Evolutionary conservation across 345 rosid genomes (phyloP).

Genomic region (Brassica nigra): DNA sequence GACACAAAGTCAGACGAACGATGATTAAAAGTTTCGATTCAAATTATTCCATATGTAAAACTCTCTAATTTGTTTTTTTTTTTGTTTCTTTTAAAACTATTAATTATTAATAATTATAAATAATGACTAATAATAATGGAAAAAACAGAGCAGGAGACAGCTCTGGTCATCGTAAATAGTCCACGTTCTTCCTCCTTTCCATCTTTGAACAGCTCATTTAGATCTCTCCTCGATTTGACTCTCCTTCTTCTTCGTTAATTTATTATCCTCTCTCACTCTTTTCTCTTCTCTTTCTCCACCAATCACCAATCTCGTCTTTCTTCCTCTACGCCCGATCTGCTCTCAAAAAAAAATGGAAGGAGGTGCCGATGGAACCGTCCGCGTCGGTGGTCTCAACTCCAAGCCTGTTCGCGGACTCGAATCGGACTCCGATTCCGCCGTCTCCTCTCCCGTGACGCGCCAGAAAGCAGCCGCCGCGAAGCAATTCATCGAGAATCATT

Average conservation of each 20-base stretch:
- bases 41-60: not conserved
- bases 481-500: conserved; percentile 97
- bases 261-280: not conserved
- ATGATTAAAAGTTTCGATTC: not conserved
- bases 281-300: not conserved
- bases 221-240: conserved; percentile 31
- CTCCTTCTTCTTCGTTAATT: not conserved
- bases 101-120: not conserved
- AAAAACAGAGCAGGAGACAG: conserved; percentile 35
- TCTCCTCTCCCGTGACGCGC: conserved; percentile 91
- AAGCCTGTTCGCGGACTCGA: conserved; percentile 66
- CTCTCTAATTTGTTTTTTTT: not conserved
- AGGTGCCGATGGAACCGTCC: conserved; percentile 82
- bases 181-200: conserved; percentile 36
- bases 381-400: conserved; percentile 65
- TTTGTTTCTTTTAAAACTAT: not conserved
- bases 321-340: not conserved
- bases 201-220: conserved; percentile 26
- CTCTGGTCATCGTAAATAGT: conserved; percentile 26
- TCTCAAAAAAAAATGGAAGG: conserved; percentile 60
- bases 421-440: conserved; percentile 64
- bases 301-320: not conserved
- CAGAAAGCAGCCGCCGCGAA: conserved; percentile 99
- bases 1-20: conserved; percentile 5
- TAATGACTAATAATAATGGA: not conserved